These are phyloP conservation scores for Cryptococcus sp. DNA, from an alignment of 1,284 basidiomycete species.

Conservation along the genomic window DNA sequence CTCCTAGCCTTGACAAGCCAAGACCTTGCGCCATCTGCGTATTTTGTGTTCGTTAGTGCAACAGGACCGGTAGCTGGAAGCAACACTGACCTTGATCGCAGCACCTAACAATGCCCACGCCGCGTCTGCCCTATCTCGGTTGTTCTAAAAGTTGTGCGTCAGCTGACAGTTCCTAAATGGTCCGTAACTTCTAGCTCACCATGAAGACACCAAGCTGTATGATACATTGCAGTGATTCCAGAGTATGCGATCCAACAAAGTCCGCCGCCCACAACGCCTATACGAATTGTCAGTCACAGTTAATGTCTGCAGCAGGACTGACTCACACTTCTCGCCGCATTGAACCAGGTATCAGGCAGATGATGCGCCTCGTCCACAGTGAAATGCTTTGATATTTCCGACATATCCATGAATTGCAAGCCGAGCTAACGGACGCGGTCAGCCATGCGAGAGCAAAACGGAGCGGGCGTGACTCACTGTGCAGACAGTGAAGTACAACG, in stretches of 20 bases:
- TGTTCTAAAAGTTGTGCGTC: constrained; percentile 38
- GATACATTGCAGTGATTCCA: constrained; percentile 50
- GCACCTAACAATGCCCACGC: constrained; percentile 54
- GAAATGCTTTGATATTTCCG: constrained; percentile 47
- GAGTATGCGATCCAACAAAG: constrained; percentile 51
- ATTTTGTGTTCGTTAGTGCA: constrained; percentile 4
- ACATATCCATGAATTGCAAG: constrained; percentile 51
- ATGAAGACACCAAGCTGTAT: constrained; percentile 52
- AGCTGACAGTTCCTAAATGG: neutral
- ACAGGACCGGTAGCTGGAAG: neutral
- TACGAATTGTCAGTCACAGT: neutral
- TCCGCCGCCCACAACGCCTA: constrained; percentile 52
- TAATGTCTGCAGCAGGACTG: neutral
- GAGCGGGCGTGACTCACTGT: constrained; percentile 32
- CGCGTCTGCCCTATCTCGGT: constrained; percentile 53
- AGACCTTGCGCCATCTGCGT: constrained; percentile 54
- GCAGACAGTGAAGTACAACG: constrained; percentile 50
- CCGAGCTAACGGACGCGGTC: constrained; percentile 38
- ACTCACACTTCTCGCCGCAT: constrained; percentile 45
- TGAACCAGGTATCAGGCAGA: constrained; percentile 50
- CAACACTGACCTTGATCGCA: constrained; percentile 48
- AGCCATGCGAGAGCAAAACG: neutral
- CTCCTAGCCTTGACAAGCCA: constrained; percentile 53
- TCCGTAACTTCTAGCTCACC: constrained; percentile 23
- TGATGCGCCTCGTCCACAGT: constrained; percentile 43